Base-by-base conservation (phyloP, 805 yeast genomes). In the Ogataea parapolymorpha region DNA sequence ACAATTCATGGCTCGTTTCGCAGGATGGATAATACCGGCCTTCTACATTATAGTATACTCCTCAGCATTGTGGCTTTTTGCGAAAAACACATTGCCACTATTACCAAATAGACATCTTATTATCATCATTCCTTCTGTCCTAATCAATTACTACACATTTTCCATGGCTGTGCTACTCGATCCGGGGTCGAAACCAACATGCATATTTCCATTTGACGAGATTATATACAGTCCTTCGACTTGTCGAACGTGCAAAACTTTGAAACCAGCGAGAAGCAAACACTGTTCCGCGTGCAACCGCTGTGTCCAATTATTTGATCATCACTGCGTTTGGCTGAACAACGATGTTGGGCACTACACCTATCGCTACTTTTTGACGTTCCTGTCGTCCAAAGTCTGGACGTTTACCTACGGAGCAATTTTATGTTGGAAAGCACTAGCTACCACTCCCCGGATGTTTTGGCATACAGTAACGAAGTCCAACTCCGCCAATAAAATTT, bases 251-350 rank as follows among this genome's bases (percentile, higher is more conserved):
- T 87, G 95, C 53, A 59, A 73, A 9, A 64, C 74, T 30, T 79
- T 85, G 79, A 68, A 90, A 46, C 78, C 85, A 11, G 88, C 95
- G 2, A 65, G 95, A 42, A 68, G 87, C 6, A 80, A 84, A 47
- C 95, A 87, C 60, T 87, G 95, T 55, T 68, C 80, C 1, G 67
- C 67, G 3, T 87, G 95, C 62, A 76, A 77, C 46, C 67, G 68
- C 6, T 87, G 95, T 54, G 67, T 85, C 14, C 59, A 75, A 9
- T 52, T 74, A 35, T 82, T 77, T 51, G 96, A 87, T 43, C 82
- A 77, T 53, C 82, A 77, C 54, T 77, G 82, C 50, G 50, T 69
- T 8, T 77, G 74, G 64, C 53, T 77, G 24, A 77, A 77, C 51
- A 76, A 75, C 51, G 79, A 80, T 51, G 67, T 77, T 37, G 82